Evolutionary conservation across 768 basidiomycete genomes (phyloP).

Genomic region (Nidula microcarpa): DNA sequence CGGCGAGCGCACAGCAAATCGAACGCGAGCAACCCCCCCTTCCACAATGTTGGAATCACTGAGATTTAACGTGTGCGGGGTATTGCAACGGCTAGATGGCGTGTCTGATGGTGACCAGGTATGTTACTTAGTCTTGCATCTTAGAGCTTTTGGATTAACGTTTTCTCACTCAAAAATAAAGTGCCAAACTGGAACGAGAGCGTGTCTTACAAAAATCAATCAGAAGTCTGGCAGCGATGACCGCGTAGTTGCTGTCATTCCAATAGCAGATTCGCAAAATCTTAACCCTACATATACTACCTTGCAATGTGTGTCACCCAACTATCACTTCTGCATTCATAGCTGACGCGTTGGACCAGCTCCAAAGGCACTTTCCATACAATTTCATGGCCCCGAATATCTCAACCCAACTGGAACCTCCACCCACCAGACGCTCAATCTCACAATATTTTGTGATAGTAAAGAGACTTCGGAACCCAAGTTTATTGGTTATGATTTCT

Average conservation of each 20-base stretch:
- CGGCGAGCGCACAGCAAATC: conserved; percentile 47
- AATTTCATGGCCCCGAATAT: conserved; percentile 59
- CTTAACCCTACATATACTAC: conserved; percentile 25
- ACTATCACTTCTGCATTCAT: not conserved
- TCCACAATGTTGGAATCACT: conserved; percentile 57
- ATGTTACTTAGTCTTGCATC: conserved; percentile 16
- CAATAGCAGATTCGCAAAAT: conserved; percentile 49
- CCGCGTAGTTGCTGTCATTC: conserved; percentile 70
- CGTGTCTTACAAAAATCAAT: conserved; percentile 71
- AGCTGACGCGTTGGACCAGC: conserved; percentile 34
- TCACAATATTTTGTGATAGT: conserved; percentile 58
- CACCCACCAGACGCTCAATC: conserved; percentile 53
- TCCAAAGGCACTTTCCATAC: conserved; percentile 49
- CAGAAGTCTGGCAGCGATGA: conserved; percentile 49
- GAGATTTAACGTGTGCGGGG: conserved; percentile 65
- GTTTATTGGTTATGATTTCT: conserved; percentile 60
- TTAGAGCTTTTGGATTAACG: conserved; percentile 1
- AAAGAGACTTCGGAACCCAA: conserved; percentile 38
- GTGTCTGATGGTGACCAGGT: conserved; percentile 68
- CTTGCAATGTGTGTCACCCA: conserved; percentile 33
- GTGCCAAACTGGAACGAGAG: conserved; percentile 69
- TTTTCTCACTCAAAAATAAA: conserved; percentile 24
- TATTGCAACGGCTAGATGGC: conserved; percentile 42
- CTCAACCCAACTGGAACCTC: conserved; percentile 44
- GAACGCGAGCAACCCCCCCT: conserved; percentile 60